These are phyloP conservation scores for Verticillium klebahnii DNA, from an alignment of 2,329 filamentous ascomycete genomes.

Conservation along the genomic window DNA sequence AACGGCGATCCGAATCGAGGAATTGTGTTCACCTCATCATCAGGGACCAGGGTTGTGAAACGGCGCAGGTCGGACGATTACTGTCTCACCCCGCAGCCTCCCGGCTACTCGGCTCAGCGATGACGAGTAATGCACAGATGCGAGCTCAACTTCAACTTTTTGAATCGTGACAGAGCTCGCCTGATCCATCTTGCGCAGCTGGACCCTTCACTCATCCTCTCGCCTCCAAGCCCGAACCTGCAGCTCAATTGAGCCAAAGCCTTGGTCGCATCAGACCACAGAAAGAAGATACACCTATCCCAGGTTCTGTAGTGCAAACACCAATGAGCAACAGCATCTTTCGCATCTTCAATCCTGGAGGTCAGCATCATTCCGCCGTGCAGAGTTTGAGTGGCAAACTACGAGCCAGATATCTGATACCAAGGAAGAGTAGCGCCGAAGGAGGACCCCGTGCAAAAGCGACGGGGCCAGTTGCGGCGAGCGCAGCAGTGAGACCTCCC, in stretches of 20 bases:
- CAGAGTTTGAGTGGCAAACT: background rate
- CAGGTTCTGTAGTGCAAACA: background rate
- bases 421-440: conserved; percentile 12
- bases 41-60: background rate
- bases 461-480: conserved; percentile 20
- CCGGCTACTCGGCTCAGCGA: background rate
- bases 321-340: conserved; percentile 17
- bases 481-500: conserved; percentile 19
- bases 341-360: conserved; percentile 25
- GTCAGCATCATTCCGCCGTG: conserved; percentile 14
- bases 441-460: conserved; percentile 18
- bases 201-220: too few species aligned
- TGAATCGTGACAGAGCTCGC: too few species aligned
- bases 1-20: background rate
- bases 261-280: too few species aligned
- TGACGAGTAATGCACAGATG: background rate
- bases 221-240: too few species aligned
- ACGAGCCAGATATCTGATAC: background rate
- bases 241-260: too few species aligned
- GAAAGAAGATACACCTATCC: background rate
- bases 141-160: background rate
- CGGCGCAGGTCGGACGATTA: background rate
- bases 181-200: too few species aligned
- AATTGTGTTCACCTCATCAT: background rate
- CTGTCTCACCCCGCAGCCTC: background rate